Conservation (phyloP, 768 basidiomycete genomes). For the Hypsizygus marmoreus region DNA sequence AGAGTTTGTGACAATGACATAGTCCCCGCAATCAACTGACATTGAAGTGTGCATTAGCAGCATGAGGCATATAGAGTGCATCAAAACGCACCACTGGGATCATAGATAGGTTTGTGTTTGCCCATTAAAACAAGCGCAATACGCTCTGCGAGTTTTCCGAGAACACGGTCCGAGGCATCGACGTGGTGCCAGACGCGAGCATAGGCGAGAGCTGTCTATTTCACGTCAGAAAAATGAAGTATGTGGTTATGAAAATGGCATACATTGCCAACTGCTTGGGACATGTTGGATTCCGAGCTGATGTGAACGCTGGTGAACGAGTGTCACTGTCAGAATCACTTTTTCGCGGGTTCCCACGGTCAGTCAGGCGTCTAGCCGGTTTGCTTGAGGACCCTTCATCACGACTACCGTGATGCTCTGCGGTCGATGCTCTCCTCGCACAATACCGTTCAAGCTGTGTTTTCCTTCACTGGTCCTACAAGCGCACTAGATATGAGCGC, state of each 20-base stretch:
- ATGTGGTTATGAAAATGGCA: conserved; percentile 24
- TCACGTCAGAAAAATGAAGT: background rate
- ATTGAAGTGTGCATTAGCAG: too few relatives aligned
- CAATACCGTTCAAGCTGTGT: too few relatives aligned
- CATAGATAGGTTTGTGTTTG: conserved; percentile 97
- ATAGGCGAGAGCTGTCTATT: conserved; percentile 90
- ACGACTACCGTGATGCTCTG: too few relatives aligned
- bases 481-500: too few relatives aligned
- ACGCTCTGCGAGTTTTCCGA: conserved; percentile 92
- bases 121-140: conserved; percentile 98
- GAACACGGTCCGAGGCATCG: conserved; percentile 85
- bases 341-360: conserved; percentile 15
- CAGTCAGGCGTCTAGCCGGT: too few relatives aligned
- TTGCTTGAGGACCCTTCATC: background rate
- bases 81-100: conserved; percentile 72
- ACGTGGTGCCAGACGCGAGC: conserved; percentile 97
- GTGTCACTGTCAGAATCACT: background rate
- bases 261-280: conserved; percentile 82
- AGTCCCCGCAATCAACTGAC: conserved; percentile 99
- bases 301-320: conserved; percentile 1
- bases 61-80: background rate
- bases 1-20: conserved; percentile 93
- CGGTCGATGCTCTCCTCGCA: background rate
- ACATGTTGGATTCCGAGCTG: conserved; percentile 57
- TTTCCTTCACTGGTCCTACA: too few relatives aligned